Evolutionary conservation across 129 eudicot genomes (phyloP).

Genomic region (Chrysanthemum seticuspe): DNA sequence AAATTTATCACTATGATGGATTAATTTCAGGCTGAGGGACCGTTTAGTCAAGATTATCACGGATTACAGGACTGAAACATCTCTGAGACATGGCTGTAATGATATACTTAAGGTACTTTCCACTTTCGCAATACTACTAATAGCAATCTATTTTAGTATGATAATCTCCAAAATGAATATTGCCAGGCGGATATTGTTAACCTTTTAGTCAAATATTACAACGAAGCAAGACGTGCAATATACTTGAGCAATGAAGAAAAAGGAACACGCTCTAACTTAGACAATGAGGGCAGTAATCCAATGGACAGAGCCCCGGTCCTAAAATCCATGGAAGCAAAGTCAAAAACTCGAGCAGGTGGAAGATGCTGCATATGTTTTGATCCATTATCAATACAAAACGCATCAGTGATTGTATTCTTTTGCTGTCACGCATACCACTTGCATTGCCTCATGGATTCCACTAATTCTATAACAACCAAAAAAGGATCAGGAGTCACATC

Average conservation of each 20-base stretch:
- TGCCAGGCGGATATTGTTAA: slow-evolving; percentile 87
- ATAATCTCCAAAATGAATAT: slow-evolving; percentile 1
- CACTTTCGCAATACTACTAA: not conserved
- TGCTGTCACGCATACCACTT: slow-evolving; percentile 93
- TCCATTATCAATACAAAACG: slow-evolving; percentile 71
- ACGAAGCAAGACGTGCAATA: slow-evolving; percentile 93
- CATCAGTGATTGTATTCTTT: slow-evolving; percentile 71
- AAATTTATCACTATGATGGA: not conserved
- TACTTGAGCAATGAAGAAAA: slow-evolving; percentile 76
- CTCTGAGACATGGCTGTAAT: slow-evolving; percentile 98
- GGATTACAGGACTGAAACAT: slow-evolving; percentile 96
- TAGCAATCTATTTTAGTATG: slow-evolving; percentile 2
- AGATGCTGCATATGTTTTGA: slow-evolving; percentile 95
- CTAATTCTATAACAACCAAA: slow-evolving; percentile 46
- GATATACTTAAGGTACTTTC: slow-evolving; percentile 79
- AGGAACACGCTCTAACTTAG: slow-evolving; percentile 57
- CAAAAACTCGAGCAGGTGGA: slow-evolving; percentile 79
- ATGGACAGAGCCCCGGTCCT: slow-evolving; percentile 52
- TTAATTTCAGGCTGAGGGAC: slow-evolving; percentile 70
- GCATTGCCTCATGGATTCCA: slow-evolving; percentile 76
- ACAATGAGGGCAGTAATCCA: slow-evolving; percentile 35
- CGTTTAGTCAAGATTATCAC: slow-evolving; percentile 94
- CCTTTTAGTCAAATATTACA: slow-evolving; percentile 77
- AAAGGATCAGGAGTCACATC: slow-evolving; percentile 34
- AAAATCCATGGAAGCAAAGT: slow-evolving; percentile 71